Conservation (phyloP, 2,329 filamentous ascomycete species). For the Penicillium sp. region DNA sequence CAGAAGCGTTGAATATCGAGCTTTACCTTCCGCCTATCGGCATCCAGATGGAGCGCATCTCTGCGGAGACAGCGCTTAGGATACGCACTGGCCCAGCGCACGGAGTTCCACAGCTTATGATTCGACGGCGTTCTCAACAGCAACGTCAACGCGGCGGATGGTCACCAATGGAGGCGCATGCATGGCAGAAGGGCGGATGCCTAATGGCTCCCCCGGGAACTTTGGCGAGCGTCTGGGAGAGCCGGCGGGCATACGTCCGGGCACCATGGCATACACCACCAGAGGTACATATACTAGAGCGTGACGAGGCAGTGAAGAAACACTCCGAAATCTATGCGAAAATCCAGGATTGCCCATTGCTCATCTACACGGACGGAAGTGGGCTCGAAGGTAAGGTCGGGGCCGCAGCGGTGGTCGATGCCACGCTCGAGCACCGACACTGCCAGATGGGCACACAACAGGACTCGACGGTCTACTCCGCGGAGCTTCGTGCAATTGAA, state of each 20-base stretch:
- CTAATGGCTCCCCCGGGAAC: background rate
- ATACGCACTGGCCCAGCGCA: slow-evolving; percentile 1
- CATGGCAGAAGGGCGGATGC: background rate
- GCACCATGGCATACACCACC: background rate
- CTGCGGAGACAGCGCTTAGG: background rate
- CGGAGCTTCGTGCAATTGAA: background rate
- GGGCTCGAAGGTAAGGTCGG: background rate
- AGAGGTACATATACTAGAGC: background rate
- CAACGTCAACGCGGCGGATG: background rate
- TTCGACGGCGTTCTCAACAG: background rate
- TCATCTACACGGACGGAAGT: slow-evolving; percentile 2
- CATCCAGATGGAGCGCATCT: background rate
- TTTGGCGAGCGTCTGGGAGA: background rate
- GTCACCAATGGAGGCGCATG: background rate
- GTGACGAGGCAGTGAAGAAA: background rate
- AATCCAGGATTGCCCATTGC: background rate
- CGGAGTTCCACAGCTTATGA: background rate
- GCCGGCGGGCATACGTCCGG: background rate
- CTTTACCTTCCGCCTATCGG: background rate
- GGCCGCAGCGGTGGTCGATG: background rate
- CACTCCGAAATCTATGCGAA: background rate
- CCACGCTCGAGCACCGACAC: background rate
- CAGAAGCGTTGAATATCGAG: background rate
- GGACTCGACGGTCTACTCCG: background rate
- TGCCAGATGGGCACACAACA: background rate